These are phyloP conservation scores for Lachnum nothofagi DNA, from an alignment of 2,329 filamentous ascomycete species.

Conservation along the genomic window DNA sequence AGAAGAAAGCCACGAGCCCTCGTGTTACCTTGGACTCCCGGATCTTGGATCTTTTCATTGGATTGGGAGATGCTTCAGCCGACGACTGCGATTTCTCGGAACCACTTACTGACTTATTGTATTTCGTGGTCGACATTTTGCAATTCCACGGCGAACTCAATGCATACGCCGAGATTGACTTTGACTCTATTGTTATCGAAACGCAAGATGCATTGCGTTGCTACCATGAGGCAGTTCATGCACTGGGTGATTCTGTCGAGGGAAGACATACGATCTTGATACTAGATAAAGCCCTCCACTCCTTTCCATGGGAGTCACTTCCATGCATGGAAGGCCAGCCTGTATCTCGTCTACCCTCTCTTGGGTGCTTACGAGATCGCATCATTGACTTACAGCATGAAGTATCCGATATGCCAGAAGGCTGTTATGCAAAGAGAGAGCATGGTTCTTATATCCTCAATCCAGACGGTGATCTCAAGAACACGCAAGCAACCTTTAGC, in stretches of 20 bases:
- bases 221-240: conserved; percentile 57
- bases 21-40: conserved; percentile 52
- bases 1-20: conserved; percentile 46
- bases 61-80: conserved; percentile 67
- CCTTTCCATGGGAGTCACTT: conserved; percentile 93
- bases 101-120: conserved; percentile 82
- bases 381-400: conserved; percentile 44
- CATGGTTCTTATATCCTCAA: conserved; percentile 80
- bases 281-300: conserved; percentile 83
- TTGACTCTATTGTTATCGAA: conserved; percentile 85
- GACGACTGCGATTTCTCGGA: conserved; percentile 76
- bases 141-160: conserved; percentile 96
- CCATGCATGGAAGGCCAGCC: conserved; percentile 75
- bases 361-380: conserved; percentile 73
- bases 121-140: conserved; percentile 92
- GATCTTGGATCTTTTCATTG: conserved; percentile 83
- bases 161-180: conserved; percentile 96
- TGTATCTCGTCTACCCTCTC: conserved; percentile 81
- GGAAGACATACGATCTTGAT: conserved; percentile 76
- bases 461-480: conserved; percentile 74
- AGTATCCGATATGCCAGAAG: conserved; percentile 27
- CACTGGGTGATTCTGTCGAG: conserved; percentile 33
- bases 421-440: conserved; percentile 51
- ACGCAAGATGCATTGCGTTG: conserved; percentile 76
- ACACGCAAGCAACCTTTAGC: conserved; percentile 72